These are phyloP conservation scores for Epichloe sylvatica DNA, from an alignment of 2,329 filamentous ascomycete genomes.

Conservation along the genomic window DNA sequence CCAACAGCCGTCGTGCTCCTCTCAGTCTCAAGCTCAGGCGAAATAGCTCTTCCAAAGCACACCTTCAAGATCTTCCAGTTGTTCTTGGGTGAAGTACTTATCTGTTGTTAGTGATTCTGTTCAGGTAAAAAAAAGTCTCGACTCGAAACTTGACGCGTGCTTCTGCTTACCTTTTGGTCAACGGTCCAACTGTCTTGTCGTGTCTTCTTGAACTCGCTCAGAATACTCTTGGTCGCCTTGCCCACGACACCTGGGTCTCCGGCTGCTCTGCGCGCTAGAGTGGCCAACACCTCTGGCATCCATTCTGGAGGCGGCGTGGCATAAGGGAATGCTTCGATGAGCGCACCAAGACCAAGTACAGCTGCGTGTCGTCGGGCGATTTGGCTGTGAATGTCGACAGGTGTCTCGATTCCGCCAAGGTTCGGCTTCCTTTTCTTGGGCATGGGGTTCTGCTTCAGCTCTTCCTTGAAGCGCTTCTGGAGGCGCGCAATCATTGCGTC, in stretches of 20 bases:
- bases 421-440: constrained; percentile 52
- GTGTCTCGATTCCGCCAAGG: constrained; percentile 51
- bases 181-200: constrained; percentile 97
- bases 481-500: constrained; percentile 62
- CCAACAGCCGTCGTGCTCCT: not conserved
- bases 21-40: constrained; percentile 38
- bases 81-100: constrained; percentile 74
- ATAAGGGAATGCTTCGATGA: constrained; percentile 94
- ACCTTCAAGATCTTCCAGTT: constrained; percentile 87
- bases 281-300: constrained; percentile 87
- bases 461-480: constrained; percentile 63
- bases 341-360: constrained; percentile 75
- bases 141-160: too few species aligned
- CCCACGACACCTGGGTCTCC: constrained; percentile 85
- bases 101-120: constrained; percentile 14
- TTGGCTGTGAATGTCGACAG: constrained; percentile 57
- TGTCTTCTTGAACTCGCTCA: constrained; percentile 99
- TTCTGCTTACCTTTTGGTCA: constrained; percentile 72
- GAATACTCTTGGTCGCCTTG: constrained; percentile 83
- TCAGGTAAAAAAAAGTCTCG: not conserved
- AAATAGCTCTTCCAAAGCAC: constrained; percentile 99
- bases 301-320: constrained; percentile 80
- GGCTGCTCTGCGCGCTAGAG: constrained; percentile 70
- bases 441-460: constrained; percentile 72
- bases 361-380: constrained; percentile 77